Evolutionary conservation across 169 alveolate species (phyloP).

Genomic region (Plasmodium malariae): DNA sequence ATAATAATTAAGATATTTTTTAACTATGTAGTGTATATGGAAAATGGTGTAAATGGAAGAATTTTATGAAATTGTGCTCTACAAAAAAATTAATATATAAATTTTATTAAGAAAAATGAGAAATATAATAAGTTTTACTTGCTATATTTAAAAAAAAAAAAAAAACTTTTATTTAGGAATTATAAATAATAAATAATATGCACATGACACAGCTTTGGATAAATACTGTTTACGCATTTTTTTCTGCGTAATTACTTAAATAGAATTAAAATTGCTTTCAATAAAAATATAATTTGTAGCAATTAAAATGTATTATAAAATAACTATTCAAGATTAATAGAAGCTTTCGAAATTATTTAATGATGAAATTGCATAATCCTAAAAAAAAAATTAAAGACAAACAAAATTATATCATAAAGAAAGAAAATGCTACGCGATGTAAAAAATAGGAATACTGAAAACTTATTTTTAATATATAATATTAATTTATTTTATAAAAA

Average conservation of each 20-base stretch:
- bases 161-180: neutral
- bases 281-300: neutral
- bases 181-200: neutral
- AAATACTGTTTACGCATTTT: neutral
- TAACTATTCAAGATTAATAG: conserved; percentile 17
- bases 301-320: conserved; percentile 18
- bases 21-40: neutral
- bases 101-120: too few relatives aligned
- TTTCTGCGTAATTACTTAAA: neutral
- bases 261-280: neutral
- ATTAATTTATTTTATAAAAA: conserved; percentile 14
- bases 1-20: too few relatives aligned
- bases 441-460: conserved; percentile 9
- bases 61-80: neutral
- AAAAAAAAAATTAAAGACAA: conserved; percentile 23
- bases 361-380: conserved; percentile 9
- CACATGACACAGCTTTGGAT: neutral
- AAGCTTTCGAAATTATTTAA: conserved; percentile 4
- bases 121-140: neutral
- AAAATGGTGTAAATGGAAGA: too few relatives aligned
- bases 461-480: neutral
- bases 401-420: conserved; percentile 5
- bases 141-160: neutral
- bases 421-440: conserved; percentile 3
- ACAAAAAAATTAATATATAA: neutral